Evolutionary conservation across 2,329 filamentous ascomycete species (phyloP), one percentile per base, ranked within the genome.

Genomic region (Cladophialophora bantiana): DNA sequence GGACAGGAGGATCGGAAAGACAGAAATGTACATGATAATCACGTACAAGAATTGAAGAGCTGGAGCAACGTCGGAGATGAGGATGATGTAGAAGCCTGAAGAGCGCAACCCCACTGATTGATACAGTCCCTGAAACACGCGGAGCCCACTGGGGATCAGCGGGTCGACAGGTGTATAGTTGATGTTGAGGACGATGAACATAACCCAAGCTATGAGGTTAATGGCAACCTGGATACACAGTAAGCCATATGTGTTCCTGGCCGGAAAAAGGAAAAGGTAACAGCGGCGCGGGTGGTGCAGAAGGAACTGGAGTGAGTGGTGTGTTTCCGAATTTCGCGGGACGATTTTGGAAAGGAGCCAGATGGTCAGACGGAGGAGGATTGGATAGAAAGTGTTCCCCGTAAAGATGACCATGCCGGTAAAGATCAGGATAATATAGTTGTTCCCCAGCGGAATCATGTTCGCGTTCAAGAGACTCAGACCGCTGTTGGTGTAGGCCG

Each of bases 231-330:
- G 83, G 35, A 97, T 90, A 78, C 88, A 90, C 75, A 98, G 96
- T 0, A 99, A 83, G 92, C 93, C 97, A 94, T 94, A 98, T 1
- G 92, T 98, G 1, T 94, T 92, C 62, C 88, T 89, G 0, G 90
- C 89, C 0, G 95, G 95, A 72, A 99, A 98, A 0, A 98, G 83
- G 15, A 98, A 83, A 0, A 95, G 98, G 75, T 98, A 99, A 79
- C 95, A 98, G 62, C 95, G 91, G 75, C 95, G 90, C 0, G 95
- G 95, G 73, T 99, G 95, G 74, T 98, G 94, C 0, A 98, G 86
- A 31, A 98, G 81, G 73, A 98, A 98, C 36, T 88, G 86, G 9
- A 98, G 81, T 76, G 97, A 94, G 77, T 98, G 94, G 88, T 91
- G 97, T 0, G 96, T 77, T 1, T 89, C 89, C 35, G 88, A 91